Base-by-base conservation (phyloP, 2,329 filamentous ascomycete species). In the Emmonsia crescens region DNA sequence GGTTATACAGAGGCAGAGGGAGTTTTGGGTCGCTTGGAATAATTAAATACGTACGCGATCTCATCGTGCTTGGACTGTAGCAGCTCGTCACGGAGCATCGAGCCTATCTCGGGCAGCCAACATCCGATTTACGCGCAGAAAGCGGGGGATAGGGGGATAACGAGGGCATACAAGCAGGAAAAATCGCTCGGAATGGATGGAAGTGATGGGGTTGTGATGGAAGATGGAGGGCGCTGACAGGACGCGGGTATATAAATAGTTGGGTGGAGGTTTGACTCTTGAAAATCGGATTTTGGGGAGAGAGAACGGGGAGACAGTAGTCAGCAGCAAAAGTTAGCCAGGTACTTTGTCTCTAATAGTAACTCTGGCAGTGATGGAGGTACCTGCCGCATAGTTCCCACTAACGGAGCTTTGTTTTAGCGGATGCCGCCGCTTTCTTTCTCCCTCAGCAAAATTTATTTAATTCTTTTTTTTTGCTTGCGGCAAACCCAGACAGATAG, bases 1-100 rank as follows among this genome's bases (percentile, higher is more conserved):
- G 64, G 67, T 64, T 62, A 66, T 58, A 64, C 51, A 59, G 61
- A 42, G 16, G 9, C 40, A 44, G 61, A 60, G 60, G 67, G 60
- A 61, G 64, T 42, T 66, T 64, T 66, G 57, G 65, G 64, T 70
- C 69, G 70, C 66, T 69, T 63, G 57, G 48, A 69, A 67, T 71
- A 66, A 69, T 65, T 68, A 68, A 72, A 73, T 70, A 77, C 76
- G 70, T 72, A 80, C 78, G 77, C 74, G 76, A 79, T 77, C 76
- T 80, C 77, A 75, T 78, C 75, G 70, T 77, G 77, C 73, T 79
- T 79, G 72, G 75, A 76, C 70, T 73, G 75, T 70, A 79, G 74
- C 69, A 78, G 76, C 75, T 78, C 76, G 74, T 78, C 75, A 68
- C 74, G 74, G 75, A 78, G 75, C 77, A 79, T 79, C 71, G 75